Percentiles rank a stretch among this genome's conserved stretches.
phyloP scores from a whole-genome alignment of 352 stramenopile genomes.

The Pseudoperonospora humuli region DNA sequence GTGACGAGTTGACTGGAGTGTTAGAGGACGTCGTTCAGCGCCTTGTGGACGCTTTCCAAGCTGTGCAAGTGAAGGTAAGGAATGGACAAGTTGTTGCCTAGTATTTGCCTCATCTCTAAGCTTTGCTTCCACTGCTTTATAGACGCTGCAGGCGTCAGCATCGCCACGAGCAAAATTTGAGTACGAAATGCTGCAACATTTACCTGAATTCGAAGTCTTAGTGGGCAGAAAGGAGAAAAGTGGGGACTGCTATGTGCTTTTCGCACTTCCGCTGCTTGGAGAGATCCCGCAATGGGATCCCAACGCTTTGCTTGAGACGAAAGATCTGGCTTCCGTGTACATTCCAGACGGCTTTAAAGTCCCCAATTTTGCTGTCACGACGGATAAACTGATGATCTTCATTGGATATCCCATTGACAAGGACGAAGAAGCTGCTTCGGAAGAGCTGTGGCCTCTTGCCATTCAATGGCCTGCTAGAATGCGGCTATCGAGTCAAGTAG shows the following conservation, averaged over 20 bases:
- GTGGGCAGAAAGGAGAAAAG: conserved; percentile 4
- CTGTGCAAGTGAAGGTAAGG: conserved; percentile 24
- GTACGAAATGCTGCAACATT: conserved; percentile 36
- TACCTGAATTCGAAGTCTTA: conserved; percentile 25
- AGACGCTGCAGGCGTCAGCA: conserved; percentile 8
- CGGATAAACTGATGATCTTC: conserved; percentile 12
- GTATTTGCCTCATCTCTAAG: background rate
- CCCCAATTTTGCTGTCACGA: conserved; percentile 15
- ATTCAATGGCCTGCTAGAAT: conserved; percentile 30
- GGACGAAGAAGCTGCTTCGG: background rate
- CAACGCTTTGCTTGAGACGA: conserved; percentile 1
- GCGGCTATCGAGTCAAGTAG: conserved; percentile 34
- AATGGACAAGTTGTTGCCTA: background rate
- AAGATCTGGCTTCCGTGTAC: conserved; percentile 15
- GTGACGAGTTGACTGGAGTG: conserved; percentile 12
- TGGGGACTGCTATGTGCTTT: conserved; percentile 11
- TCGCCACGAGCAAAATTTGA: conserved; percentile 31
- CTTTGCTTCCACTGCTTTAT: background rate
- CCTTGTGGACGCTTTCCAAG: conserved; percentile 13
- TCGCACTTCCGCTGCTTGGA: conserved; percentile 30
- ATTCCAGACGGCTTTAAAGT: conserved; percentile 22
- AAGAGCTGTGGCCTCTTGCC: conserved; percentile 12
- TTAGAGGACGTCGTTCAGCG: conserved; percentile 14
- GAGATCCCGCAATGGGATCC: conserved; percentile 17
- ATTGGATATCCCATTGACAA: conserved; percentile 21